These are phyloP conservation scores for Piper betle DNA, from an alignment of 164 flowering plant genomes.

Conservation along the genomic window DNA sequence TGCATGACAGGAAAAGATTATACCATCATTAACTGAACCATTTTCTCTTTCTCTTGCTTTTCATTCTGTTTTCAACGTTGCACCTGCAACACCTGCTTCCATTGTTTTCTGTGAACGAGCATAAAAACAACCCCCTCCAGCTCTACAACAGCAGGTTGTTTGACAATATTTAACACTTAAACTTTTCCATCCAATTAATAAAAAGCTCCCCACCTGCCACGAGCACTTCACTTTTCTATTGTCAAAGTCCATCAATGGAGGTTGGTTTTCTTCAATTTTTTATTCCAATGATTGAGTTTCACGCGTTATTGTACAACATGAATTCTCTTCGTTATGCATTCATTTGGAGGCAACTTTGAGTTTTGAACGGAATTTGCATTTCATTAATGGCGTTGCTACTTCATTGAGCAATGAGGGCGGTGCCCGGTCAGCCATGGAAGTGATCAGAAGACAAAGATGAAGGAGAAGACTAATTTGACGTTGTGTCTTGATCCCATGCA, in stretches of 20 bases:
- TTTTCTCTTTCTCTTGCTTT: too few species aligned
- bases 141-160: neutral
- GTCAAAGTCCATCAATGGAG: neutral
- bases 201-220: conserved; percentile 1
- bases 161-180: neutral
- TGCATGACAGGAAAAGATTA: too few species aligned
- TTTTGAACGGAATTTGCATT: conserved; percentile 2
- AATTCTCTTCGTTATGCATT: neutral
- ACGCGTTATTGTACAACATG: neutral
- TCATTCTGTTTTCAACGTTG: too few species aligned
- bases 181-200: neutral
- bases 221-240: too few species aligned
- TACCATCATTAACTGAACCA: too few species aligned
- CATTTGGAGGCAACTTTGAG: neutral
- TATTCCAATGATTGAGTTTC: conserved; percentile 1
- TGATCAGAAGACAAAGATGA: neutral
- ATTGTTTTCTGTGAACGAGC: neutral
- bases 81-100: neutral
- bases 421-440: conserved; percentile 4
- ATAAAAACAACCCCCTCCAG: neutral
- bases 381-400: neutral
- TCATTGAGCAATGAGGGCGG: neutral
- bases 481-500: conserved; percentile 1
- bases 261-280: neutral
- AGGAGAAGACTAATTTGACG: neutral